Base-by-base conservation (phyloP, 2,329 filamentous ascomycete species). In the Neonectria faginata region DNA sequence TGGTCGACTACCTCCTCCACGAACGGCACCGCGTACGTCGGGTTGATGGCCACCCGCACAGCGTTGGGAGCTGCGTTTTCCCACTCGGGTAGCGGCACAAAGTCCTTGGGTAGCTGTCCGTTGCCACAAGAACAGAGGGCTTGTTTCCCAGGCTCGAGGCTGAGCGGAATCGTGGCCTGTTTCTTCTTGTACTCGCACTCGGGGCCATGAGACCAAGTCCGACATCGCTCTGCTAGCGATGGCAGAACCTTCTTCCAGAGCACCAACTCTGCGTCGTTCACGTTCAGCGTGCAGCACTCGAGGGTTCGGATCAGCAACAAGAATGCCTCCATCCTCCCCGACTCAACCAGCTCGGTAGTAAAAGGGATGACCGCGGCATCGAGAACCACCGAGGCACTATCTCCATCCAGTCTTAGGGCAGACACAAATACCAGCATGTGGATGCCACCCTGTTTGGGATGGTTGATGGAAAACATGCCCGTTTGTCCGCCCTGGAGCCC, bases 41-140 rank as follows among this genome's bases (percentile, higher is more conserved):
- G 86, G 60, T 87, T 89, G 68, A 90, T 86, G 5, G 86, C 86
- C 6, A 88, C 78, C 6, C 89, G 82, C 29, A 88, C 86, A 29
- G 84, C 81, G 53, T 82, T 76, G 58, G 78, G 73, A 1, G 77
- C 76, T 11, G 79, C 79, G 9, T 72, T 76, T 0, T 84, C 78
- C 79, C 84, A 84, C 18, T 80, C 78, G 0, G 83, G 82, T 7
- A 85, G 53, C 3, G 71, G 60, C 42, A 80, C 67, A 57, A 79
- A 87, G 48, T 72, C 56, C 0, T 76, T 64, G 0, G 83, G 83
- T 5, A 85, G 63, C 29, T 74, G 69, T 0, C 84, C 84, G 18
- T 77, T 72, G 29, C 84, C 83, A 52, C 84, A 86, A 3, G 74
- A 76, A 70, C 84, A 86, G 20, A 86, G 68, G 4, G 82, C 75